phyloP scores from a whole-genome alignment of 2,329 filamentous ascomycete genomes.

The Dactylellina parvicollis region DNA sequence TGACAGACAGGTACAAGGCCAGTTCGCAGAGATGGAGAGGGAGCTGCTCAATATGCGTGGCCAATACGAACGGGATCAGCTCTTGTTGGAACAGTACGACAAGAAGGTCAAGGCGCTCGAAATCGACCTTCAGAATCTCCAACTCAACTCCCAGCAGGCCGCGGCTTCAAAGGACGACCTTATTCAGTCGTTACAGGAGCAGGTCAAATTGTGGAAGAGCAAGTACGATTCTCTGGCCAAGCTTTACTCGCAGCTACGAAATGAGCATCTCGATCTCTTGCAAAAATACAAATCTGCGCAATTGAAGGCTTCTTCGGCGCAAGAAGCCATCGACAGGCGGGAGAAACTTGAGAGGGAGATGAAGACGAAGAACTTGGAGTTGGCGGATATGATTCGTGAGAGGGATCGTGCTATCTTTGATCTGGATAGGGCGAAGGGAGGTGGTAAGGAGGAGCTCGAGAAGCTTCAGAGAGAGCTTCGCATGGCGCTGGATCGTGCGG shows the following conservation, averaged over 20 bases:
- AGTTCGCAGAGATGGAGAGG: slow-evolving; percentile 92
- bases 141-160: slow-evolving; percentile 84
- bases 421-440: slow-evolving; percentile 84
- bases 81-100: slow-evolving; percentile 97
- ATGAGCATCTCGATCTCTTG: slow-evolving; percentile 92
- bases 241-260: slow-evolving; percentile 92
- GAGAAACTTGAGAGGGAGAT: slow-evolving; percentile 97
- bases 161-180: slow-evolving; percentile 91
- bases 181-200: slow-evolving; percentile 89
- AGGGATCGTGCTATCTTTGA: slow-evolving; percentile 92
- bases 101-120: slow-evolving; percentile 90
- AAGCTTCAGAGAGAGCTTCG: slow-evolving; percentile 93
- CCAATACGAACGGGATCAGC: slow-evolving; percentile 95
- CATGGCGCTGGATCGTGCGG: slow-evolving; percentile 87
- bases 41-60: slow-evolving; percentile 94
- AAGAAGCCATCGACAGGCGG: slow-evolving; percentile 92
- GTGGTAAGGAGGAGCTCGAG: slow-evolving; percentile 91
- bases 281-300: slow-evolving; percentile 97
- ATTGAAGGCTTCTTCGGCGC: slow-evolving; percentile 93
- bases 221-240: slow-evolving; percentile 98
- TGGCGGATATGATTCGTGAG: slow-evolving; percentile 98
- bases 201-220: slow-evolving; percentile 95
- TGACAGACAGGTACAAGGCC: slow-evolving; percentile 91
- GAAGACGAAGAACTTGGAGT: slow-evolving; percentile 98
- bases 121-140: slow-evolving; percentile 82